These are phyloP conservation scores for Backusella luteola DNA, from an alignment of 192 early-diverging fungal species.

Conservation along the genomic window DNA sequence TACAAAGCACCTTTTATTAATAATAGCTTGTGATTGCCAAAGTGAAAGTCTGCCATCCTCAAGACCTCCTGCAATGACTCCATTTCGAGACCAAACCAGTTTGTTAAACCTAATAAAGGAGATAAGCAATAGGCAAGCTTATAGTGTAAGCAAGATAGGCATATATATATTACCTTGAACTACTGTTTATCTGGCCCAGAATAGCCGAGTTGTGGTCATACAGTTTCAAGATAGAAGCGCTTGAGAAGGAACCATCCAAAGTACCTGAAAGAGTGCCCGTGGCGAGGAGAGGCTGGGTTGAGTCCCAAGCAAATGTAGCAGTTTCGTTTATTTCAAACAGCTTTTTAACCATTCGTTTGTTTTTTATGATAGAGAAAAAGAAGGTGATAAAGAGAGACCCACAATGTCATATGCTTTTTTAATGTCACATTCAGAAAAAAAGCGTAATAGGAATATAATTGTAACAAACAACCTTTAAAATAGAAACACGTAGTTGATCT, in stretches of 20 bases:
- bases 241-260: slow-evolving; percentile 91
- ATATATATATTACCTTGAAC: slow-evolving; percentile 54
- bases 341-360: slow-evolving; percentile 36
- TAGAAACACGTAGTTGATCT: not conserved
- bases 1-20: slow-evolving; percentile 49
- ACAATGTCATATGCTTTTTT: not conserved
- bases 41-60: slow-evolving; percentile 91
- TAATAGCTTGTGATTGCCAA: slow-evolving; percentile 79
- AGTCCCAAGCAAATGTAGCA: slow-evolving; percentile 86
- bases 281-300: slow-evolving; percentile 73
- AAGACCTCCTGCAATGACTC: slow-evolving; percentile 90
- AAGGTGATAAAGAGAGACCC: not conserved
- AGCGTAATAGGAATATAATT: not conserved
- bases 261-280: slow-evolving; percentile 93
- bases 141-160: too few species aligned
- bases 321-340: slow-evolving; percentile 71
- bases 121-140: not conserved
- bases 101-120: slow-evolving; percentile 75
- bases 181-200: slow-evolving; percentile 45
- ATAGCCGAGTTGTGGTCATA: slow-evolving; percentile 52
- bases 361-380: not conserved
- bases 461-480: not conserved
- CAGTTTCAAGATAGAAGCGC: slow-evolving; percentile 82
- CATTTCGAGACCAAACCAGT: slow-evolving; percentile 79
- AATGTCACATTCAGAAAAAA: not conserved